Percentiles rank a stretch among this genome's conserved stretches.
These are phyloP conservation scores for Apophysomyces variabilis DNA, from an alignment of 371 early-diverging fungal genomes.

Conservation along the genomic window DNA sequence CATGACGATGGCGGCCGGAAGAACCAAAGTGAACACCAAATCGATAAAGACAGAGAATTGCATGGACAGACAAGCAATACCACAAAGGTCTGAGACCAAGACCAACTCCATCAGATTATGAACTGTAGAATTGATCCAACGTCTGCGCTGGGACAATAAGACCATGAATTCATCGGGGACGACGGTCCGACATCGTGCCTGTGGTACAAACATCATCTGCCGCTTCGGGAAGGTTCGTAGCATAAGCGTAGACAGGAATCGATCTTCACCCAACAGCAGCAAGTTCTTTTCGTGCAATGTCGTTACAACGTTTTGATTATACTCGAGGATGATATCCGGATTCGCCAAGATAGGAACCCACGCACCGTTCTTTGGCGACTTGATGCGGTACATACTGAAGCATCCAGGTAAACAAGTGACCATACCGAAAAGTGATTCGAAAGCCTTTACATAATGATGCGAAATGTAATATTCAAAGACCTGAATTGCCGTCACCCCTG, in stretches of 20 bases:
- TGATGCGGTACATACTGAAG: constrained; percentile 90
- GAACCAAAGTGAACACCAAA: constrained; percentile 80
- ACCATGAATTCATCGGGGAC: constrained; percentile 85
- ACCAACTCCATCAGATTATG: constrained; percentile 92
- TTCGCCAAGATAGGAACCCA: constrained; percentile 88
- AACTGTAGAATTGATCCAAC: constrained; percentile 95
- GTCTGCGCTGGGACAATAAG: constrained; percentile 83
- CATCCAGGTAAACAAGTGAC: constrained; percentile 99
- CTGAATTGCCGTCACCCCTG: constrained; percentile 57
- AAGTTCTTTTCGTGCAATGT: constrained; percentile 97
- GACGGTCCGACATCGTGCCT: constrained; percentile 83
- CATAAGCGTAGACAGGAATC: constrained; percentile 95
- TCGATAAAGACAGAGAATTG: constrained; percentile 87
- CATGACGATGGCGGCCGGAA: constrained; percentile 83
- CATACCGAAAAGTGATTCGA: constrained; percentile 96
- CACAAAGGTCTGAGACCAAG: constrained; percentile 84
- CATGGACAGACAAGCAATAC: constrained; percentile 89
- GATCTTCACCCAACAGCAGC: constrained; percentile 94
- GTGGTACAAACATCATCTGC: constrained; percentile 93
- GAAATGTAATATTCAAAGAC: constrained; percentile 97
- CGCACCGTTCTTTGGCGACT: constrained; percentile 77
- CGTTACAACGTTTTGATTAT: constrained; percentile 89
- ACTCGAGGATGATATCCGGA: constrained; percentile 87
- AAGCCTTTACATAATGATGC: constrained; percentile 94
- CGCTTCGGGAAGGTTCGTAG: constrained; percentile 91